These are phyloP conservation scores for Emericellopsis atlantica DNA, from an alignment of 2,329 filamentous ascomycete species.

Conservation along the genomic window DNA sequence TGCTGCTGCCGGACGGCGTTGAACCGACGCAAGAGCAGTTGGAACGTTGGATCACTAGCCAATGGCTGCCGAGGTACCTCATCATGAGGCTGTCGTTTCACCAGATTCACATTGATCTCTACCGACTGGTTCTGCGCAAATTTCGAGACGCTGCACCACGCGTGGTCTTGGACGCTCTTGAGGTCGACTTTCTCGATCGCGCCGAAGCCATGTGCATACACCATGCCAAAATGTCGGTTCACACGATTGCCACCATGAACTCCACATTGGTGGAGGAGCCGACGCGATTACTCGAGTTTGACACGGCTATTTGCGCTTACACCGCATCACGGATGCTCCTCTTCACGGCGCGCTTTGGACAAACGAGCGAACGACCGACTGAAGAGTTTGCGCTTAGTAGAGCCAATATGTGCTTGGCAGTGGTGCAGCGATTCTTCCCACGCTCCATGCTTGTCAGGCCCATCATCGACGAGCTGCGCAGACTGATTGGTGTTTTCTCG, in stretches of 20 bases:
- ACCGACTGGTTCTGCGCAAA: conserved; percentile 25
- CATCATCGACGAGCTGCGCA: conserved; percentile 13
- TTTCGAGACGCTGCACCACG: conserved; percentile 25
- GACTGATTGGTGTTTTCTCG: conserved; percentile 9
- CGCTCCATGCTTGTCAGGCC: conserved; percentile 10
- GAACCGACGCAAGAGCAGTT: conserved; percentile 2
- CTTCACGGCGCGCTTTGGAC: conserved; percentile 10
- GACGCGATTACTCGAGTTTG: conserved; percentile 11
- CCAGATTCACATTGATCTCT: conserved; percentile 29
- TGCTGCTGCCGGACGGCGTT: conserved; percentile 1
- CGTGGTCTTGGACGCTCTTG: conserved; percentile 12
- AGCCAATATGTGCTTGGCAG: conserved; percentile 12
- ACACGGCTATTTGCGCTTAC: conserved; percentile 4
- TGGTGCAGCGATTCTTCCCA: conserved; percentile 12
- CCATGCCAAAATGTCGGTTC: conserved; percentile 22
- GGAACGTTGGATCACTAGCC: not conserved
- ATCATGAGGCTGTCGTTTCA: conserved; percentile 16
- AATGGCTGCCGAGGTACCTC: conserved; percentile 8
- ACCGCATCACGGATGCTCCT: conserved; percentile 4
- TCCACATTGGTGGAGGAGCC: conserved; percentile 13
- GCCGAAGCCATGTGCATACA: conserved; percentile 24
- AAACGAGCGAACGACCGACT: conserved; percentile 4
- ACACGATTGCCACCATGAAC: conserved; percentile 11
- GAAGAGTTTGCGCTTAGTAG: conserved; percentile 12
- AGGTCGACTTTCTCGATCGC: conserved; percentile 19